Percentiles rank a stretch among this genome's conserved stretches.
Conservation (phyloP, 2,329 filamentous ascomycete species). For the Stylonectria norvegica region DNA sequence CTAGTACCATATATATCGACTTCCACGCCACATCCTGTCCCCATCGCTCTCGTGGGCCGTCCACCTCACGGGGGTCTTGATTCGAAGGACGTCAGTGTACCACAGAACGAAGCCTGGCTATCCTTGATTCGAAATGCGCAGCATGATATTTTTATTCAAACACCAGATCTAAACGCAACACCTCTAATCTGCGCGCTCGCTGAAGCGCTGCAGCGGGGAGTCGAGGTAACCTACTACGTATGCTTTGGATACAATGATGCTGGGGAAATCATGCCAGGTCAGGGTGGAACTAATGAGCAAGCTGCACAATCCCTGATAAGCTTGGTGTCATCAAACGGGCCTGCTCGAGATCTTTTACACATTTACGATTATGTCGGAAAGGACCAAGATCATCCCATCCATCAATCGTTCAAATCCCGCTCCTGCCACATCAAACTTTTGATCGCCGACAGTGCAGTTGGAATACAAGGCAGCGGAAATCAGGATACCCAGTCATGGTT, state of each 20-base stretch:
- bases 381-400: slow-evolving; percentile 65
- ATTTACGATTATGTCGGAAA: slow-evolving; percentile 72
- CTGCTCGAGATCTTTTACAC: slow-evolving; percentile 40
- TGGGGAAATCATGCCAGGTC: slow-evolving; percentile 70
- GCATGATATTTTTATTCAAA: slow-evolving; percentile 69
- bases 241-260: slow-evolving; percentile 78
- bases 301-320: slow-evolving; percentile 58
- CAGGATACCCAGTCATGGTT: slow-evolving; percentile 80
- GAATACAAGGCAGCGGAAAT: slow-evolving; percentile 72
- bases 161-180: slow-evolving; percentile 71
- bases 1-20: slow-evolving; percentile 63
- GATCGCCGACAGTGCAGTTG: slow-evolving; percentile 66
- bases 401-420: slow-evolving; percentile 61
- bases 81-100: slow-evolving; percentile 58
- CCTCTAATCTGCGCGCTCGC: slow-evolving; percentile 62
- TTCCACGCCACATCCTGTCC: slow-evolving; percentile 50
- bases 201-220: slow-evolving; percentile 62
- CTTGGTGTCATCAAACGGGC: slow-evolving; percentile 46
- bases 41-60: slow-evolving; percentile 69
- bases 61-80: slow-evolving; percentile 63
- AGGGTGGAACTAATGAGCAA: slow-evolving; percentile 75
- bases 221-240: slow-evolving; percentile 67
- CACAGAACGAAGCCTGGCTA: slow-evolving; percentile 74
- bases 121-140: slow-evolving; percentile 64
- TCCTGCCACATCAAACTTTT: slow-evolving; percentile 76